A percentile compares a stretch with the other conserved stretches of the same genome.
Conservation (phyloP, 805 yeast species). For the Monosporozyma aerobia region DNA sequence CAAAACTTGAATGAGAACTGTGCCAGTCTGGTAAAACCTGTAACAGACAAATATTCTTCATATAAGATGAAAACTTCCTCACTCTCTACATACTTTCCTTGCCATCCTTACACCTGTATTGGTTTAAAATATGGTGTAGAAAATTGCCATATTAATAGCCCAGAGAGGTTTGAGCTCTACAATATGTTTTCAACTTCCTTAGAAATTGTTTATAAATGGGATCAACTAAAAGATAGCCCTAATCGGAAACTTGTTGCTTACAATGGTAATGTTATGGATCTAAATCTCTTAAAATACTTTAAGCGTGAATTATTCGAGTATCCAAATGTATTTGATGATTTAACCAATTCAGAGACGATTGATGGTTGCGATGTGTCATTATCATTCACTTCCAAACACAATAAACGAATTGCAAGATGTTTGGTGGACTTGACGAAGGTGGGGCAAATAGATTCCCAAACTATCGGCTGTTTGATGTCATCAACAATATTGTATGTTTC, state of each 20-base stretch:
- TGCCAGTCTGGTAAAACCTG: slow-evolving; percentile 64
- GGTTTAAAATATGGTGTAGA: slow-evolving; percentile 29
- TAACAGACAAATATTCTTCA: slow-evolving; percentile 64
- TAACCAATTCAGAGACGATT: slow-evolving; percentile 39
- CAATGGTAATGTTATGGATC: slow-evolving; percentile 81
- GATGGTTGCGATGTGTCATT: slow-evolving; percentile 77
- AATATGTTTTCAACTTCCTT: slow-evolving; percentile 53
- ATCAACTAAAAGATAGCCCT: slow-evolving; percentile 57
- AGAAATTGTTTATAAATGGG: slow-evolving; percentile 85
- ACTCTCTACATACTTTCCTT: slow-evolving; percentile 95
- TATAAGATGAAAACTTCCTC: slow-evolving; percentile 40
- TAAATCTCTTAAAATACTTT: slow-evolving; percentile 69
- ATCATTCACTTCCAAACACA: slow-evolving; percentile 53
- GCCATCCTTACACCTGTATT: slow-evolving; percentile 40
- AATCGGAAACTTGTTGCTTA: slow-evolving; percentile 72
- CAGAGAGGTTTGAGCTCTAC: slow-evolving; percentile 55
- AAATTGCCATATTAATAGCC: slow-evolving; percentile 72
- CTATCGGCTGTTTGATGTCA: slow-evolving; percentile 92
- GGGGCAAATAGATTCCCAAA: slow-evolving; percentile 79
- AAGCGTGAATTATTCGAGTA: slow-evolving; percentile 57
- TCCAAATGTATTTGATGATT: slow-evolving; percentile 60
- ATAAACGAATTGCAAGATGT: slow-evolving; percentile 71
- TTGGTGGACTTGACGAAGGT: slow-evolving; percentile 78
- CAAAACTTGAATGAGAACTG: slow-evolving; percentile 92
- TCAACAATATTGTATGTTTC: slow-evolving; percentile 72